Base-by-base conservation (phyloP, 176 grass and related monocot species). In the Zoysia pacifica region DNA sequence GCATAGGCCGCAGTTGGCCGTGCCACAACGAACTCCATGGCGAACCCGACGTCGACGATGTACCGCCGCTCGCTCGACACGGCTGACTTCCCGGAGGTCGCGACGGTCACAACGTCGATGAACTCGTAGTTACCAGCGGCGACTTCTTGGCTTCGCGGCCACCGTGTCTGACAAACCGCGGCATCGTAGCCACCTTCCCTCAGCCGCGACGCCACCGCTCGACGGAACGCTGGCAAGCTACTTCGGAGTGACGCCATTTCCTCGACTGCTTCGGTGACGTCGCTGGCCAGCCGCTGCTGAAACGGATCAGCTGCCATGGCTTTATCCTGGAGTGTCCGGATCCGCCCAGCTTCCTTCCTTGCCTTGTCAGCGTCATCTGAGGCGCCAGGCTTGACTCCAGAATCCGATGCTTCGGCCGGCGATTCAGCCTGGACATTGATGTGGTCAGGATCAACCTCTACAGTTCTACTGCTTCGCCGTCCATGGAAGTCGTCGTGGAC, bases 31-130 rank as follows among this genome's bases (percentile, higher is more conserved):
- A 78, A 90, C 68, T 90, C 84, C 28, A 35, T 69, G 11, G 19
- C 53, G 51, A 90, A 86, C 18, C 51, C 65, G 54, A 83, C 35
- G 36, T 90, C 88, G 3, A 90, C 74, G 18, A 90, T 90, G 77
- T 76, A 90, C 28, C 83, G 63, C 28, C 83, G 63, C 43, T 61
- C 80, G 43, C 49, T 55, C 16, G 48, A 1, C 19, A 11, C 18
- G 19, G 64, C 35, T 11, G 18, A 2, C 40, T 75, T 75, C 53
- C 72, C 72, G 15, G n/a, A n/a, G 19, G 7, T 56, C 14, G 18
- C 2, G 74, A 11, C 2, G 74, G 20, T 44, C 68, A 46, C 62
- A 16, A 81, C 84, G 37, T 86, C 84, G 76, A 86, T 75, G 77
- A 61, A 86, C 77, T 86, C 77, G 52, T 86, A 75, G 44, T 39